phyloP scores from a whole-genome alignment of 352 stramenopile species.

The Globisporangium apiculatum region DNA sequence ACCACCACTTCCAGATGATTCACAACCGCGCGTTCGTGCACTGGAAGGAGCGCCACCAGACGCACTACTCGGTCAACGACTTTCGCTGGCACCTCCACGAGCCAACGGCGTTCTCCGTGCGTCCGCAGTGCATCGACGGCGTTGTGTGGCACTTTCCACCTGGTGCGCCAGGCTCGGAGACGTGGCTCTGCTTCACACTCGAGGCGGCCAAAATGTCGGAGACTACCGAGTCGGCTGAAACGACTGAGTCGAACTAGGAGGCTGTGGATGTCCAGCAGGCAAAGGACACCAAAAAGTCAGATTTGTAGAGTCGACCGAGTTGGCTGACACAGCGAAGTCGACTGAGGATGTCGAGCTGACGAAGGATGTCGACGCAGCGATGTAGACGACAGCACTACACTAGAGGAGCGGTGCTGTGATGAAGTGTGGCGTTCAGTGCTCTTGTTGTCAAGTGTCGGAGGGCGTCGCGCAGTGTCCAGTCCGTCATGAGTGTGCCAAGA shows the following conservation, averaged over 20 bases:
- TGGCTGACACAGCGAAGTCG: neutral
- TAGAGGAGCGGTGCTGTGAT: too few species aligned
- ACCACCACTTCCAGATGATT: constrained; percentile 99
- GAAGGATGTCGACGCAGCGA: neutral
- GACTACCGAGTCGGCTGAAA: neutral
- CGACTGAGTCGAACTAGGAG: neutral
- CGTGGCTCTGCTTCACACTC: constrained; percentile 50
- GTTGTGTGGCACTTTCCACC: constrained; percentile 66
- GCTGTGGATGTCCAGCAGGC: too few species aligned
- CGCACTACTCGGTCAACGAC: constrained; percentile 84
- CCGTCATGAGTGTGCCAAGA: too few species aligned
- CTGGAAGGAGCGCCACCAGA: constrained; percentile 97
- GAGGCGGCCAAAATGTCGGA: constrained; percentile 9
- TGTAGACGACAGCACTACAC: neutral
- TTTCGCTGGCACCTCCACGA: constrained; percentile 38
- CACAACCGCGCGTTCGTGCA: constrained; percentile 90
- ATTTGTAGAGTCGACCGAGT: neutral
- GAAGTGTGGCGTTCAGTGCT: too few species aligned
- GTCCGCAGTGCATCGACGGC: constrained; percentile 45
- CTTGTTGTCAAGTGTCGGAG: too few species aligned
- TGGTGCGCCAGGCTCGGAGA: constrained; percentile 8
- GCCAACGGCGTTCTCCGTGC: constrained; percentile 49
- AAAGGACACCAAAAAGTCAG: neutral
- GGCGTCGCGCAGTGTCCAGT: too few species aligned
- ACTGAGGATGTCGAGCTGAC: too few species aligned